phyloP scores from a whole-genome alignment of 2,329 filamentous ascomycete species.

The Macrophomina tecta region DNA sequence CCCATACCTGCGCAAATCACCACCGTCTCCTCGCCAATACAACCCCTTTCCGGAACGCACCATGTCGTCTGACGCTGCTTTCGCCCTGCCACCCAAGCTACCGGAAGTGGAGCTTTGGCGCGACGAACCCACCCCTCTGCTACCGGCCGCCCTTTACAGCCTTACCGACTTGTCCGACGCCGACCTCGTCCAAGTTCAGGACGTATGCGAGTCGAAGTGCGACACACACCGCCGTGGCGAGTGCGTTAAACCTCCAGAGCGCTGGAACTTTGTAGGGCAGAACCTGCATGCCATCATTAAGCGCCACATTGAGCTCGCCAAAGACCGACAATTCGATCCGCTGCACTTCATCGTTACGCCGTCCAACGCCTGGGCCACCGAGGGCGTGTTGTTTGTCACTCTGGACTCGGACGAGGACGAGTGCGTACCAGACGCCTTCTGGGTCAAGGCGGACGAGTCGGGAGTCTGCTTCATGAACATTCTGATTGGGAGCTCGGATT shows the following conservation, averaged over 20 bases:
- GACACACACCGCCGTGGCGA: slow-evolving; percentile 24
- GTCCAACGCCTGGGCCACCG: neutral
- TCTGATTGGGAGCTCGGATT: slow-evolving; percentile 23
- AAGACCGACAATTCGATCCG: slow-evolving; percentile 23
- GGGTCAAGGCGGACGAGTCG: slow-evolving; percentile 20
- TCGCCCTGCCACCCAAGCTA: slow-evolving; percentile 23
- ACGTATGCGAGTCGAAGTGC: slow-evolving; percentile 24
- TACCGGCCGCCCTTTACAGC: slow-evolving; percentile 27
- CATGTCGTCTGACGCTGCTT: slow-evolving; percentile 14
- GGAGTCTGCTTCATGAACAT: slow-evolving; percentile 22
- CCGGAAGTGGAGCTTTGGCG: slow-evolving; percentile 27
- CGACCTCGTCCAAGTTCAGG: slow-evolving; percentile 24
- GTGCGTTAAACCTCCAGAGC: slow-evolving; percentile 12
- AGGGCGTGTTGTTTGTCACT: slow-evolving; percentile 19
- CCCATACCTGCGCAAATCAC: neutral
- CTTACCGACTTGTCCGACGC: slow-evolving; percentile 2
- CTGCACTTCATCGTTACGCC: slow-evolving; percentile 18
- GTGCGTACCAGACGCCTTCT: slow-evolving; percentile 22
- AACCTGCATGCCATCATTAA: slow-evolving; percentile 13
- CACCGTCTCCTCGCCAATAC: neutral
- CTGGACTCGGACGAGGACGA: slow-evolving; percentile 23
- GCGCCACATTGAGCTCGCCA: slow-evolving; percentile 18
- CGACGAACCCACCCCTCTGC: slow-evolving; percentile 18
- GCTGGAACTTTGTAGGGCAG: slow-evolving; percentile 13
- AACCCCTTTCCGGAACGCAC: neutral